A percentile compares a stretch with the other conserved stretches of the same genome.
Evolutionary conservation across 441 rosid genomes (phyloP).

Genomic region (Gossypium schwendimanii): DNA sequence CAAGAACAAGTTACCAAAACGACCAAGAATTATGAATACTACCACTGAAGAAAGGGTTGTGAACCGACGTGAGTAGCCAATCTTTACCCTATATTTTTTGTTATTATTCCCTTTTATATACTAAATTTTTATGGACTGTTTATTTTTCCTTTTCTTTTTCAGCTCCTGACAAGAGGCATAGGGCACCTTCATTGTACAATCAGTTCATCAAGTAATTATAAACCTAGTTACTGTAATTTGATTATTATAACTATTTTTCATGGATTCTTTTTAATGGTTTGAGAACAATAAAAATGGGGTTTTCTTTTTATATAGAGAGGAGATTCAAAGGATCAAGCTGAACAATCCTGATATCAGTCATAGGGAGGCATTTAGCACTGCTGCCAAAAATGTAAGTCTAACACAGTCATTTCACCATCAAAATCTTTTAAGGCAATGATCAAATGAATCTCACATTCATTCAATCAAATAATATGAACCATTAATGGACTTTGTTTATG

Average conservation of each 20-base stretch:
- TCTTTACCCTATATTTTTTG: background rate
- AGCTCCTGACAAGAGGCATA: conserved; percentile 23
- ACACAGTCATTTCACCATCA: too few relatives aligned
- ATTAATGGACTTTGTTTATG: background rate
- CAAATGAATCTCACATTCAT: background rate
- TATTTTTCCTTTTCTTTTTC: background rate
- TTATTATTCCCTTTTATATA: background rate
- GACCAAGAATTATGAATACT: background rate
- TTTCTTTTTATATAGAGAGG: conserved; percentile 24
- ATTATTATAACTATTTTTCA: background rate
- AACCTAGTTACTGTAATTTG: background rate
- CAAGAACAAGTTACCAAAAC: conserved; percentile 6
- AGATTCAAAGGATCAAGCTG: conserved; percentile 47
- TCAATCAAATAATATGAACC: background rate
- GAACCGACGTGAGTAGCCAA: conserved; percentile 14
- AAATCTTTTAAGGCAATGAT: background rate
- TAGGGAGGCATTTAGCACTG: conserved; percentile 50
- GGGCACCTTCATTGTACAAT: conserved; percentile 21
- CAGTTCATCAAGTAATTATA: conserved; percentile 20
- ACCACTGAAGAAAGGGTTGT: conserved; percentile 12
- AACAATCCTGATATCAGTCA: conserved; percentile 47
- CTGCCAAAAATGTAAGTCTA: conserved; percentile 45
- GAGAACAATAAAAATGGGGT: background rate
- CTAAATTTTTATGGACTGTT: background rate
- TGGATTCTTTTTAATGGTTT: background rate